These are phyloP conservation scores for Haplographium delicatum DNA, from an alignment of 495 filamentous ascomycete genomes.

Conservation along the genomic window DNA sequence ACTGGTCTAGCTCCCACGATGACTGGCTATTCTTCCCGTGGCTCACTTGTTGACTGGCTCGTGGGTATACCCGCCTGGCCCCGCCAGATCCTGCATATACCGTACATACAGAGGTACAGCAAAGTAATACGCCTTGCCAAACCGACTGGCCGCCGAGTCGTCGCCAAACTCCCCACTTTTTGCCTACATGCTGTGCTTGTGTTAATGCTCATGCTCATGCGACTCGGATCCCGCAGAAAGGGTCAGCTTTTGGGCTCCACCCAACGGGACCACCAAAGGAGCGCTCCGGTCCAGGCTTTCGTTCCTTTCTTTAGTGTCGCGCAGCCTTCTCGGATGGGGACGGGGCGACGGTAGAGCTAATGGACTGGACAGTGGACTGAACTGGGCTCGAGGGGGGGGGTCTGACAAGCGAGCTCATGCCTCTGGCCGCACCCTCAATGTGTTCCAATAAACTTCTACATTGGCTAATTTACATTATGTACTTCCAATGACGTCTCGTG, in stretches of 20 bases:
- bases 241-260: no score
- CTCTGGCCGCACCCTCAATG: slow-evolving; percentile 2
- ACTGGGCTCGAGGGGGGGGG: no score
- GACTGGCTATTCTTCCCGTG: no score
- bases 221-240: no score
- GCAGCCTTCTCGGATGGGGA: no score
- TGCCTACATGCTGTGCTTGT: background rate
- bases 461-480: slow-evolving; percentile 18
- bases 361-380: no score
- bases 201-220: no score
- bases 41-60: background rate
- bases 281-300: no score
- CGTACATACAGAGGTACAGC: slow-evolving; percentile 2
- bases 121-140: slow-evolving; percentile 5
- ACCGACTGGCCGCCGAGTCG: background rate
- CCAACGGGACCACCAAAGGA: no score
- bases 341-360: no score
- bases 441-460: background rate
- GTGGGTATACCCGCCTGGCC: background rate
- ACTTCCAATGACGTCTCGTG: background rate
- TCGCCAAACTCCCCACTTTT: background rate
- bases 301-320: no score
- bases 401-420: background rate
- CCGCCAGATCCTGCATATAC: background rate
- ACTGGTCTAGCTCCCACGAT: no score